Evolutionary conservation across 2,329 filamentous ascomycete species (phyloP).

Genomic region (Lecanicillium sp.): DNA sequence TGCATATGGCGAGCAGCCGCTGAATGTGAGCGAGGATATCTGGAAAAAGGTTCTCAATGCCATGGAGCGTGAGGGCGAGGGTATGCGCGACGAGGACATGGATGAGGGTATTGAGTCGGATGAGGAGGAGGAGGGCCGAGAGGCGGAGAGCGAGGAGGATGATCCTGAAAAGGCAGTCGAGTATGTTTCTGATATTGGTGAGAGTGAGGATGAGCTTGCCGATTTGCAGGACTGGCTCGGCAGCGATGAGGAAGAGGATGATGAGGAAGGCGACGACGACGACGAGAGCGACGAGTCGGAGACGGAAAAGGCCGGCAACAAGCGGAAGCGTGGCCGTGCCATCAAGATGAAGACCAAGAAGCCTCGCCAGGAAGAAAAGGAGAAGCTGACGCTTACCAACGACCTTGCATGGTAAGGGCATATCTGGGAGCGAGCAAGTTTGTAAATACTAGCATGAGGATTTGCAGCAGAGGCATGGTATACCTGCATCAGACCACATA

Average conservation of each 20-base stretch:
- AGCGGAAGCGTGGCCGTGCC: constrained; percentile 42
- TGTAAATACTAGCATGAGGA: background rate
- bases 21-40: constrained; percentile 90
- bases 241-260: constrained; percentile 52
- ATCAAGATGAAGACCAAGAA: constrained; percentile 38
- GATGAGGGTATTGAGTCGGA: constrained; percentile 81
- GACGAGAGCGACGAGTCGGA: constrained; percentile 52
- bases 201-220: constrained; percentile 68
- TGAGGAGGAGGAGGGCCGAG: constrained; percentile 58
- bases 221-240: constrained; percentile 92
- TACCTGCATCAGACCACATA: constrained; percentile 6
- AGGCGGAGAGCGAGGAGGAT: constrained; percentile 57
- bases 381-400: constrained; percentile 33
- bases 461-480: background rate
- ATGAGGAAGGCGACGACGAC: constrained; percentile 49
- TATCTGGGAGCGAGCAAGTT: too few relatives aligned
- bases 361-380: constrained; percentile 55
- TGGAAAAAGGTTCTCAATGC: constrained; percentile 96
- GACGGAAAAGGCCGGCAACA: constrained; percentile 45
- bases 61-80: constrained; percentile 81
- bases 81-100: constrained; percentile 73
- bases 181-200: constrained; percentile 87
- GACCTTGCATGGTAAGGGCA: constrained; percentile 34
- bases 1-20: constrained; percentile 85
- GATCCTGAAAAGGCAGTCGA: constrained; percentile 75